Conservation (phyloP, 495 filamentous ascomycete species). For the Penicillium silybi region DNA sequence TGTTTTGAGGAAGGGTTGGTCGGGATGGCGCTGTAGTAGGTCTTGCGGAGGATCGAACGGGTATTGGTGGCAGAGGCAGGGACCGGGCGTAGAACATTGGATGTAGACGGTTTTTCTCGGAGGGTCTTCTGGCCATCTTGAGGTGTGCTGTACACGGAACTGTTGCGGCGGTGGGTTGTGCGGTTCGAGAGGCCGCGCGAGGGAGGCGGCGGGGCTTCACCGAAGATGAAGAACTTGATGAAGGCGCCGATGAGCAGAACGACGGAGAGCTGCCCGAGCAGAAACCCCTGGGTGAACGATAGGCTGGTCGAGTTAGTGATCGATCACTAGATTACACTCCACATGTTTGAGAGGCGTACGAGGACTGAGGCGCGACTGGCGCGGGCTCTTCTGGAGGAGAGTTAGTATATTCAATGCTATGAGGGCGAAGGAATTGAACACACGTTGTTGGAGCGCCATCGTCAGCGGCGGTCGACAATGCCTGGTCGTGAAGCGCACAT, state of each 20-base stretch:
- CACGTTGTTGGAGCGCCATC: conserved; percentile 38
- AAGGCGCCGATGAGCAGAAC: conserved; percentile 86
- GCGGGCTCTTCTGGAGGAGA: conserved; percentile 28
- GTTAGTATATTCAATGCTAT: conserved; percentile 9
- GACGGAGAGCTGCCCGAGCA: conserved; percentile 89
- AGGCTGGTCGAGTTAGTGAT: conserved; percentile 19
- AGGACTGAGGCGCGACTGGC: conserved; percentile 42
- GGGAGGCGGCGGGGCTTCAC: conserved; percentile 81
- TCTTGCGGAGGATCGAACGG: conserved; percentile 88
- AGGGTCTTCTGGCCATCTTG: conserved; percentile 41
- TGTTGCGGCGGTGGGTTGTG: conserved; percentile 58
- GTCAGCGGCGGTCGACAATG: conserved; percentile 27
- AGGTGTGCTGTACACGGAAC: conserved; percentile 45
- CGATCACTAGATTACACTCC: conserved; percentile 17
- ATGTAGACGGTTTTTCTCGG: conserved; percentile 72
- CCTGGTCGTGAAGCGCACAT: conserved; percentile 25
- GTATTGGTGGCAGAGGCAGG: conserved; percentile 63
- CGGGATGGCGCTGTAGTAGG: conserved; percentile 87
- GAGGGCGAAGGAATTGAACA: conserved; percentile 7
- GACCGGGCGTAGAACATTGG: conserved; percentile 64
- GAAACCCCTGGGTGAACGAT: conserved; percentile 63
- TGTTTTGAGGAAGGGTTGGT: conserved; percentile 40
- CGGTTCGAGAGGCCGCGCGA: conserved; percentile 70
- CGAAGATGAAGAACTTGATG: conserved; percentile 99
- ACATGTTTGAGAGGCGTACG: conserved; percentile 31